These are phyloP conservation scores for Mortierella sp. DNA, from an alignment of 371 early-diverging fungal genomes.

Conservation along the genomic window DNA sequence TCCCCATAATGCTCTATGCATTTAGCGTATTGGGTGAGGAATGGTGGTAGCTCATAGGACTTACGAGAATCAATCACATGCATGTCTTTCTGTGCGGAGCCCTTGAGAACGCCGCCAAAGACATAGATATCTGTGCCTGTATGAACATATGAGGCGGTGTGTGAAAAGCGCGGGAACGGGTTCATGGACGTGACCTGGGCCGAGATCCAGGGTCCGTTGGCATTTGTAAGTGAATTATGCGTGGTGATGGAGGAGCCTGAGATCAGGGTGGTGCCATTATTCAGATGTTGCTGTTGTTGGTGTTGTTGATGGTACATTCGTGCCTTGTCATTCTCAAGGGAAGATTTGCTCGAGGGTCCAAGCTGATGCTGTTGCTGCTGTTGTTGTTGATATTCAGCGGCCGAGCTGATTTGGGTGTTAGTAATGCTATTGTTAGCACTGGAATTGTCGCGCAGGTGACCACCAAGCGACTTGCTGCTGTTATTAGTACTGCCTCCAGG, in stretches of 20 bases:
- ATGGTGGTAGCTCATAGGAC: slow-evolving; percentile 4
- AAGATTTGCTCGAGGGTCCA: slow-evolving; percentile 15
- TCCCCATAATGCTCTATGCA: background rate
- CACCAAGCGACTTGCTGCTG: slow-evolving; percentile 6
- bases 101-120: slow-evolving; percentile 68
- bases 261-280: slow-evolving; percentile 12
- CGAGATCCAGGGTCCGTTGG: slow-evolving; percentile 43
- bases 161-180: slow-evolving; percentile 68
- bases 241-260: slow-evolving; percentile 23
- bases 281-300: slow-evolving; percentile 11
- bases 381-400: slow-evolving; percentile 8
- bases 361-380: background rate
- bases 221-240: slow-evolving; percentile 20
- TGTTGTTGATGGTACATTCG: slow-evolving; percentile 37
- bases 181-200: slow-evolving; percentile 24
- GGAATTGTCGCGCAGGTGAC: slow-evolving; percentile 25
- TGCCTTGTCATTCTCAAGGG: slow-evolving; percentile 26
- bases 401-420: slow-evolving; percentile 7
- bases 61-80: slow-evolving; percentile 73
- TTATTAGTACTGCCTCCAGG: slow-evolving; percentile 4
- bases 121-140: slow-evolving; percentile 64
- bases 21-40: background rate
- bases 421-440: slow-evolving; percentile 20
- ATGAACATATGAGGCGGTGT: slow-evolving; percentile 63
- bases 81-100: slow-evolving; percentile 63